These are phyloP conservation scores for Aspergillus luchuensis DNA, from an alignment of 2,329 filamentous ascomycete genomes.

Conservation along the genomic window DNA sequence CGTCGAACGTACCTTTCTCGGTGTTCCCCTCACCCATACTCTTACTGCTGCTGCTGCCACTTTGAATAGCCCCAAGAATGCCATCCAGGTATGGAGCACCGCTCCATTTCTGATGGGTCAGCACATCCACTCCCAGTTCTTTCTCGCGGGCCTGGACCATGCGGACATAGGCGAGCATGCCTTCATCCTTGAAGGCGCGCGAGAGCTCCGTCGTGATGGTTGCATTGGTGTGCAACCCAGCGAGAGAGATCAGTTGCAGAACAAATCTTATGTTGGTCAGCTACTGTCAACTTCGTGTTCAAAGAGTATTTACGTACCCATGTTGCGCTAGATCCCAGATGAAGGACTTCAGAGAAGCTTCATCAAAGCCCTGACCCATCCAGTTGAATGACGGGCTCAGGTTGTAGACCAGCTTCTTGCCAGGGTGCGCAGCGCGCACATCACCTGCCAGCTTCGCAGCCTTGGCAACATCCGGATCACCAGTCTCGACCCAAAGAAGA, in stretches of 20 bases:
- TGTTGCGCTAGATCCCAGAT: slow-evolving; percentile 95
- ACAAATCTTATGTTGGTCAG: slow-evolving; percentile 54
- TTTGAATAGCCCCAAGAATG: slow-evolving; percentile 86
- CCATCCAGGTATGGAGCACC: slow-evolving; percentile 79
- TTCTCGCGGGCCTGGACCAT: slow-evolving; percentile 87
- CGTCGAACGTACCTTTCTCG: slow-evolving; percentile 55
- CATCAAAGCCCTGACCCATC: slow-evolving; percentile 90
- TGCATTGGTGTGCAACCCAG: slow-evolving; percentile 65
- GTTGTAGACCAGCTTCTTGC: slow-evolving; percentile 95
- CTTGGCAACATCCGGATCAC: slow-evolving; percentile 78
- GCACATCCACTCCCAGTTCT: slow-evolving; percentile 85
- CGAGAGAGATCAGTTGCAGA: slow-evolving; percentile 65
- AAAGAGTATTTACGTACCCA: slow-evolving; percentile 60
- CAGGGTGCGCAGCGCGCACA: slow-evolving; percentile 69
- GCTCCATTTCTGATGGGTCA: slow-evolving; percentile 86
- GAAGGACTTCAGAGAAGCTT: slow-evolving; percentile 81
- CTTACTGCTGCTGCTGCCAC: slow-evolving; percentile 82
- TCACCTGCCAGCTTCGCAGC: slow-evolving; percentile 73
- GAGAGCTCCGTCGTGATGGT: slow-evolving; percentile 74
- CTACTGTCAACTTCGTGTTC: neutral
- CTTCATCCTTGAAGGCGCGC: slow-evolving; percentile 79
- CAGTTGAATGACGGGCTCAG: slow-evolving; percentile 97
- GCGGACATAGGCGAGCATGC: slow-evolving; percentile 98
- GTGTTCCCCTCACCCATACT: slow-evolving; percentile 97
- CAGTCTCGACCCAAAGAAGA: slow-evolving; percentile 96